phyloP scores from a whole-genome alignment of 352 stramenopile species.

The Globisporangium spiculum region DNA sequence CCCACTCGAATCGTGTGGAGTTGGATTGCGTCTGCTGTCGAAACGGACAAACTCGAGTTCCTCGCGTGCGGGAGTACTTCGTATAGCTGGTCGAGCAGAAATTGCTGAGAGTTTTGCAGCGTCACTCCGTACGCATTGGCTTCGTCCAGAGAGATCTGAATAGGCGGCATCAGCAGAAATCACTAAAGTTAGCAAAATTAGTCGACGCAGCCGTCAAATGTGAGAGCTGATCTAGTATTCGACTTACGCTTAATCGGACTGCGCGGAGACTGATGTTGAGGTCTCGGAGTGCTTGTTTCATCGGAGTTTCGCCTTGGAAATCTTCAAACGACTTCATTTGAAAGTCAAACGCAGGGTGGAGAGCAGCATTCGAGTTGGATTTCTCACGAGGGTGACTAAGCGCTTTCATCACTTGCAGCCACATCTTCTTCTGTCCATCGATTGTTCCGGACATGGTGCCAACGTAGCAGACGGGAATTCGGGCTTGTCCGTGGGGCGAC shows the following conservation, averaged over 20 bases:
- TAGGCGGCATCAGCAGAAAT: neutral
- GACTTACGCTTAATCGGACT: slow-evolving; percentile 16
- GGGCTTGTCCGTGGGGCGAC: neutral
- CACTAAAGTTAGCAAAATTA: neutral
- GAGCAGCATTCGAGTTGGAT: neutral
- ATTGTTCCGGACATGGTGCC: slow-evolving; percentile 25
- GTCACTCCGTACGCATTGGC: slow-evolving; percentile 3
- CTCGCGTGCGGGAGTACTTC: slow-evolving; percentile 14
- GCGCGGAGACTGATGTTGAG: slow-evolving; percentile 33
- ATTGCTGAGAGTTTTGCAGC: slow-evolving; percentile 1
- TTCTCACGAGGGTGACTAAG: slow-evolving; percentile 4
- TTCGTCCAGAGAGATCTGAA: slow-evolving; percentile 10
- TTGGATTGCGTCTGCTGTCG: neutral
- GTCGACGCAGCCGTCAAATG: neutral
- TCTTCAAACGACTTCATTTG: slow-evolving; percentile 36
- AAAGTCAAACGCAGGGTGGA: slow-evolving; percentile 18
- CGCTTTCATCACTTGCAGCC: slow-evolving; percentile 48
- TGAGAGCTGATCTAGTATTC: neutral
- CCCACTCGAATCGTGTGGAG: slow-evolving; percentile 22
- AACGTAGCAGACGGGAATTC: slow-evolving; percentile 40
- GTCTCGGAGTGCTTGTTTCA: slow-evolving; percentile 19
- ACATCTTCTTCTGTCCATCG: slow-evolving; percentile 65
- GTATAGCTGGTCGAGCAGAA: slow-evolving; percentile 16
- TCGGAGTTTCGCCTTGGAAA: slow-evolving; percentile 17
- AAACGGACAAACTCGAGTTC: neutral